A percentile compares a stretch with the other conserved stretches of the same genome.
phyloP scores from a whole-genome alignment of 2,329 filamentous ascomycete species.

The Colletotrichum sojae region DNA sequence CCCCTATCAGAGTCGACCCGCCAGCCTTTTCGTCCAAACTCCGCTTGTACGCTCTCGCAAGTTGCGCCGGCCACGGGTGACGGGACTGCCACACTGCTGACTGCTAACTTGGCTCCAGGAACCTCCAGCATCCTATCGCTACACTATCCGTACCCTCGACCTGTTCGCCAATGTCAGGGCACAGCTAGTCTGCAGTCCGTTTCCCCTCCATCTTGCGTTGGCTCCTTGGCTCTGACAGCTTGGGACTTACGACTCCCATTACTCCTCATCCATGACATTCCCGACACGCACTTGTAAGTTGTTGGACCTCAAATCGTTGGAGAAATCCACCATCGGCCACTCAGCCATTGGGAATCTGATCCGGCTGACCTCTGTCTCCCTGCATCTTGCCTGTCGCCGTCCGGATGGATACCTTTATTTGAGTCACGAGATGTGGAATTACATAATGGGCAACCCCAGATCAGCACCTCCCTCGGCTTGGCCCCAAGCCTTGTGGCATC shows the following conservation, averaged over 20 bases:
- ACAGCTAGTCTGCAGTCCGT: not conserved
- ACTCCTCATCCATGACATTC: not conserved
- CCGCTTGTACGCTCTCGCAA: constrained; percentile 29
- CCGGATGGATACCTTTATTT: not conserved
- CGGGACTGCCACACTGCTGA: constrained; percentile 29
- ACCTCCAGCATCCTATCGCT: constrained; percentile 7
- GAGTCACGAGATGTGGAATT: constrained; percentile 15
- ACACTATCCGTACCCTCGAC: not conserved
- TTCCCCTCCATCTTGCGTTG: constrained; percentile 15
- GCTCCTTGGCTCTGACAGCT: constrained; percentile 2
- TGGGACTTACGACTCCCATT: not conserved
- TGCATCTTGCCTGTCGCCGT: constrained; percentile 22
- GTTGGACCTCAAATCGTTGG: constrained; percentile 22
- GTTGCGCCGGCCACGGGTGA: constrained; percentile 19
- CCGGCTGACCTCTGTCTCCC: constrained; percentile 21
- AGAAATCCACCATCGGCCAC: constrained; percentile 7
- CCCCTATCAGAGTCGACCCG: constrained; percentile 25
- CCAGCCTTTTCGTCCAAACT: constrained; percentile 37
- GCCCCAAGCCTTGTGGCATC: constrained; percentile 28
- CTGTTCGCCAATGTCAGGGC: constrained; percentile 22
- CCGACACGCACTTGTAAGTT: too few species aligned
- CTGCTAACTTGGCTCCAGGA: constrained; percentile 36
- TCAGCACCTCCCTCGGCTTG: constrained; percentile 14
- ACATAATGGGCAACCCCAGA: constrained; percentile 31
- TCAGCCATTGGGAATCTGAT: constrained; percentile 15